Evolutionary conservation across 352 stramenopile species (phyloP), one percentile per base, ranked within the genome.

Genomic region (Phytophthora ohioensis): DNA sequence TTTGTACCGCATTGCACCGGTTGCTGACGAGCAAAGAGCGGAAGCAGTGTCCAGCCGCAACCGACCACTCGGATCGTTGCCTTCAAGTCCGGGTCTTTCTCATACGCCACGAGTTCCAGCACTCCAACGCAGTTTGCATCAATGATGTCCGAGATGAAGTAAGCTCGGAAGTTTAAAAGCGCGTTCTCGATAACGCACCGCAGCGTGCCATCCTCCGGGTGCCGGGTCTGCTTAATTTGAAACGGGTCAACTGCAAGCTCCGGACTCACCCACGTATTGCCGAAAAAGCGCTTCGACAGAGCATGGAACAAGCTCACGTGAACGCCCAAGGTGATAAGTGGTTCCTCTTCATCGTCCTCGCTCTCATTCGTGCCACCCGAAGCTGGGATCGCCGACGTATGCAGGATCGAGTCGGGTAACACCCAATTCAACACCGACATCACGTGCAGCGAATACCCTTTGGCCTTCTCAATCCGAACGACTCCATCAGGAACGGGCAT

Each of bases 11-110:
- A 41, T 9, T 73, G 53, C 8, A 59, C 45, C 5, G 61, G 61
- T 63, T 81, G 57, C 36, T 70, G 47, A 43, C 77, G 75, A 9
- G 81, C 73, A 64, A 98, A 98, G 11, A 98, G 79, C 45, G 94
- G 92, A 3, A 99, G 60, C 9, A 98, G 77, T 34, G 90, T 96
- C 95, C 95, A 99, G 15, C 96, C 96, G 66, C 94, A 98, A 3
- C 95, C 93, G 45, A 92, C 94, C 5, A 84, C 65, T 21, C 71
- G 71, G 7, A 87, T 84, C 4, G 76, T 91, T 32, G 75, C 90
- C 72, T 86, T 96, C 12, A 79, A 96, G 63, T 89, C 79, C 0
- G 69, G 74, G 51, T 97, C 85, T 57, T 97, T 96, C 17, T 97
- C 80, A 49, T 94, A 93, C 13, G 88, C 90, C 11, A 99, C 93